These are phyloP conservation scores for Rehmannia glutinosa DNA, from an alignment of 257 asterid species.

Conservation along the genomic window DNA sequence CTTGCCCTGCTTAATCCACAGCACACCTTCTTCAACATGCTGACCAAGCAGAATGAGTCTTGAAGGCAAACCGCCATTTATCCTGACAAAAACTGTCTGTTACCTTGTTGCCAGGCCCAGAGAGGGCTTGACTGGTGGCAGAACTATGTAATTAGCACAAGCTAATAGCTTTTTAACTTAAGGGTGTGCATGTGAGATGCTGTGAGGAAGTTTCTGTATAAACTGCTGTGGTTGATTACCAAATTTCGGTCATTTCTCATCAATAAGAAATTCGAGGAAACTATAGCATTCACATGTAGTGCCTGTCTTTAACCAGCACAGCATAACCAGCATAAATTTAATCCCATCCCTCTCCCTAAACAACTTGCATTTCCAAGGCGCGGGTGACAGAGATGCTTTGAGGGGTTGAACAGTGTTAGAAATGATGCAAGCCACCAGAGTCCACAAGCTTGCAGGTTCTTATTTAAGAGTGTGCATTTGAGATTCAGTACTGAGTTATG, in stretches of 20 bases:
- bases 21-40: conserved; percentile 23
- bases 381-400: too few relatives aligned
- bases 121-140: conserved; percentile 31
- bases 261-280: conserved; percentile 2
- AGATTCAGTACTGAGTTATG: too few relatives aligned
- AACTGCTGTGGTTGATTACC: conserved; percentile 1
- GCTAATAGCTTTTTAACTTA: neutral
- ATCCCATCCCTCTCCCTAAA: too few relatives aligned
- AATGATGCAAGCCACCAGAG: too few relatives aligned
- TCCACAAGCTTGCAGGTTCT: too few relatives aligned
- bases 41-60: conserved; percentile 16
- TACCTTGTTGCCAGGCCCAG: conserved; percentile 36
- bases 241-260: neutral
- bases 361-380: too few relatives aligned
- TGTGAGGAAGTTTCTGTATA: conserved; percentile 9
- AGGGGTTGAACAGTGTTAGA: too few relatives aligned
- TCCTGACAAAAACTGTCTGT: conserved; percentile 31
- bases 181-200: conserved; percentile 6
- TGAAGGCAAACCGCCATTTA: conserved; percentile 17
- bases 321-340: too few relatives aligned
- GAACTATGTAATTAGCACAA: conserved; percentile 10
- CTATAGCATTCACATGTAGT: neutral
- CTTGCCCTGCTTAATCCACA: too few relatives aligned
- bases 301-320: too few relatives aligned
- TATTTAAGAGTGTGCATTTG: too few relatives aligned